Percentiles rank a stretch among this genome's conserved stretches.
Evolutionary conservation across 306 rosid genomes (phyloP).

Genomic region (Lathyrus tuberosus): DNA sequence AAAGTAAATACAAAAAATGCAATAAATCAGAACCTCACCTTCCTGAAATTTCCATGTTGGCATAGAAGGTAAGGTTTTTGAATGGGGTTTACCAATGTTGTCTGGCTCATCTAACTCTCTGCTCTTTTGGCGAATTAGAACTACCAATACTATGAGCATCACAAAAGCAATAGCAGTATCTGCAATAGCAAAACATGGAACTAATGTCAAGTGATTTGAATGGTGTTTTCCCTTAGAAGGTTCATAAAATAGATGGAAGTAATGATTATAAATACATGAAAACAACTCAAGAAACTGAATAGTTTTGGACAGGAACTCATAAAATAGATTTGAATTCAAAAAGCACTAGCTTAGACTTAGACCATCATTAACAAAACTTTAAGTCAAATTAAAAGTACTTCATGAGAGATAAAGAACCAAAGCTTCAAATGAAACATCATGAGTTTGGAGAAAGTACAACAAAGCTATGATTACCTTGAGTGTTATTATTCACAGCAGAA

Average conservation of each 20-base stretch:
- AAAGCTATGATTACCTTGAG: no score
- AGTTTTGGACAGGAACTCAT: slow-evolving; percentile 22
- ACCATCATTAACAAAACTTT: slow-evolving; percentile 36
- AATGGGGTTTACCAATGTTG: slow-evolving; percentile 48
- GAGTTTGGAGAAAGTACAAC: no score
- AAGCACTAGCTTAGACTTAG: not conserved
- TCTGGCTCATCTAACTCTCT: no score
- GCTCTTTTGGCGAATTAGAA: slow-evolving; percentile 78
- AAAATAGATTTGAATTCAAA: slow-evolving; percentile 17
- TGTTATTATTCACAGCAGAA: no score
- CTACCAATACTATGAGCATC: slow-evolving; percentile 70
- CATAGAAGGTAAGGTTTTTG: slow-evolving; percentile 62
- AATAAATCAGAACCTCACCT: slow-evolving; percentile 52
- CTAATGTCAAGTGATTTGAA: no score
- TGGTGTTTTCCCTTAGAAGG: slow-evolving; percentile 56
- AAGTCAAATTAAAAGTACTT: slow-evolving; percentile 41
- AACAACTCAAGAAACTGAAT: not conserved
- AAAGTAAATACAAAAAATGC: not conserved
- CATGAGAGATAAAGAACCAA: no score
- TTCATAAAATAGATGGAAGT: slow-evolving; percentile 19
- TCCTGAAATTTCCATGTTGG: slow-evolving; percentile 77
- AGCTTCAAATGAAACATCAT: no score
- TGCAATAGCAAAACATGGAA: slow-evolving; percentile 75
- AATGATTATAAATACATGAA: slow-evolving; percentile 35
- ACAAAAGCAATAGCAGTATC: slow-evolving; percentile 71